Evolutionary conservation across 495 filamentous ascomycete genomes (phyloP), one percentile per base, ranked within the genome.

Genomic region (Baudoinia panamericana): DNA sequence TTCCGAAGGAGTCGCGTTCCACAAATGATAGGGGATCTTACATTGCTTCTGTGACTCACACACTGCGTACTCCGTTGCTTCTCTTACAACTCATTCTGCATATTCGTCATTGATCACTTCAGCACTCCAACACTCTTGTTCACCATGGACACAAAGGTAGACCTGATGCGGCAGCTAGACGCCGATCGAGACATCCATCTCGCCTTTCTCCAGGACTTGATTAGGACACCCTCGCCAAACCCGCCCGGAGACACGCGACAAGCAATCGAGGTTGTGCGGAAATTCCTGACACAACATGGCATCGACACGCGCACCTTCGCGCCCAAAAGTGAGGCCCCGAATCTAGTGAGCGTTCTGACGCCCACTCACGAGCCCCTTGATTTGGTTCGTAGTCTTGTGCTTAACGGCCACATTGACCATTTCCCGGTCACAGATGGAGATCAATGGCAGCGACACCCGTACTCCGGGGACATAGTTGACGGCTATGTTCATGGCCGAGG

Each of bases 391-490:
- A 6, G 19, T n/a, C 39, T 51, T 3, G 30, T 51, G 16, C 36
- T 52, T 16, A 48, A 52, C 22, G 46, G 46, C 13, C 50, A 47
- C 34, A 46, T 51, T 17, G 48, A 51, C 31, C 11, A 18, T 4
- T 51, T 43, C 23, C 50, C 41, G 2, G 46, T 50, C 8, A 37
- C 26, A n/a, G 42, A 37, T 13, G 22, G 24, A n/a, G 46, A 50
- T 15, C 17, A 50, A 22, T 54, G 47, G 51, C 28, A 39, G 7
- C 13, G 42, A n/a, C 27, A 39, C 21, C 51, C 51, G 10, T 53
- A 36, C 33, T 49, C 45, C 2, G 36, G 50, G 16, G 31, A 45
- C 22, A 45, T 48, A 23, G 41, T 47, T 13, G 28, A 31, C n/a
- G 26, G 24, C 8, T 48, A 29, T 12, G 35, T 52, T 19, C 43